phyloP scores from a whole-genome alignment of 768 basidiomycete genomes.

The Mycena albidolilacea region DNA sequence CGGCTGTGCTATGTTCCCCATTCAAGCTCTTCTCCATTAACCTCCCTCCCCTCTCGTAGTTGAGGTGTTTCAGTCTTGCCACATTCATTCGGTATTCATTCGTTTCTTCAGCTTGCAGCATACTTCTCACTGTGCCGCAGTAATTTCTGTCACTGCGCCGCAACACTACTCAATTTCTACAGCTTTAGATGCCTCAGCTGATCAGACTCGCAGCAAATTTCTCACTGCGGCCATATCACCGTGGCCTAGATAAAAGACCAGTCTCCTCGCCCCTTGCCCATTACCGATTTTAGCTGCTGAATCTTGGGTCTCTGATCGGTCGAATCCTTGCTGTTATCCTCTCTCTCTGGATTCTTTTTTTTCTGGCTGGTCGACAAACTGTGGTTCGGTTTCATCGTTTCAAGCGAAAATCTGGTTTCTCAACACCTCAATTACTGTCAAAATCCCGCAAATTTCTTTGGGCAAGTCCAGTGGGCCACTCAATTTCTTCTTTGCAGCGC shows the following conservation, averaged over 20 bases:
- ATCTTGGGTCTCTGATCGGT: not conserved
- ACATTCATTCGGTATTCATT: no score
- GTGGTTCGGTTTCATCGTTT: not conserved
- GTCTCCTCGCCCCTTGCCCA: not conserved
- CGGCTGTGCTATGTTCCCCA: no score
- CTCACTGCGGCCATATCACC: not conserved
- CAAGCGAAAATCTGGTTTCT: not conserved
- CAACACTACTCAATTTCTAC: not conserved
- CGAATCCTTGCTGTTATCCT: conserved; percentile 5
- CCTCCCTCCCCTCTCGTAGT: no score
- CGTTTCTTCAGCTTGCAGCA: no score
- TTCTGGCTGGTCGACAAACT: no score
- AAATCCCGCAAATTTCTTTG: not conserved
- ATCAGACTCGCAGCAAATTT: not conserved
- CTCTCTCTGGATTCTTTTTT: not conserved
- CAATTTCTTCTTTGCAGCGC: no score
- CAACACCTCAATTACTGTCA: not conserved
- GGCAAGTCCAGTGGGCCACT: not conserved
- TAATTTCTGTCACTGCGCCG: not conserved
- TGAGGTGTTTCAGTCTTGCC: no score
- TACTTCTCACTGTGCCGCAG: no score
- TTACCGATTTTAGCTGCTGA: not conserved
- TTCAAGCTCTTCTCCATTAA: no score
- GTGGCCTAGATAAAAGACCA: conserved; percentile 1
- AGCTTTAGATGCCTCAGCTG: conserved; percentile 4